Conservation (phyloP, 306 rosid genomes). For the Lathyrus oleraceus region DNA sequence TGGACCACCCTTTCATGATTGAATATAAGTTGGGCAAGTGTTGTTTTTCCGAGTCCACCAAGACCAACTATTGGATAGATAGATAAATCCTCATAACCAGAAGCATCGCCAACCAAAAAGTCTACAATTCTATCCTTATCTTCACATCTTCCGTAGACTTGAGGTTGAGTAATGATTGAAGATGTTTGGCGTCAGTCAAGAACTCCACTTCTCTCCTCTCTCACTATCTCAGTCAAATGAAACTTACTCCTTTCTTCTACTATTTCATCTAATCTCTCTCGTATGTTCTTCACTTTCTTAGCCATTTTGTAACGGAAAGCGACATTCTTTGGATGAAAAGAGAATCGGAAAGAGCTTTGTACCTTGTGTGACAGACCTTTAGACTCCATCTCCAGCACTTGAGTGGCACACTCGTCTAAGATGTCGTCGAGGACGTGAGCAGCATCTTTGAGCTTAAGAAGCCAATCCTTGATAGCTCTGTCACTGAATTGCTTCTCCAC, state of each 20-base stretch:
- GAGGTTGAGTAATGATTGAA: neutral
- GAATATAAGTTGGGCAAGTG: neutral
- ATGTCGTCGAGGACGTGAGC: neutral
- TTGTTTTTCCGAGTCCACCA: neutral
- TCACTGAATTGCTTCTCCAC: neutral
- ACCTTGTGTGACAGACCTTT: neutral
- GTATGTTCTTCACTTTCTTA: neutral
- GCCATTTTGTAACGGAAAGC: neutral
- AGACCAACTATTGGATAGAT: neutral
- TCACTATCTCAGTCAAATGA: neutral
- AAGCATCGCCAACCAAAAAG: neutral
- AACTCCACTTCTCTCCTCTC: neutral
- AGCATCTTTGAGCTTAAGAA: neutral
- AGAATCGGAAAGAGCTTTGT: neutral
- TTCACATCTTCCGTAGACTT: neutral
- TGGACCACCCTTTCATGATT: neutral
- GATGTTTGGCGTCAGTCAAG: neutral
- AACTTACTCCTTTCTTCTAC: neutral
- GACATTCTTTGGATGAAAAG: neutral
- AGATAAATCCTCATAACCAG: neutral
- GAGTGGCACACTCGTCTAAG: neutral
- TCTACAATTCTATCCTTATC: neutral
- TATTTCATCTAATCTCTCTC: neutral
- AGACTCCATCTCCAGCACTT: neutral
- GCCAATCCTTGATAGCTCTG: neutral